Evolutionary conservation across 148 eudicot genomes (phyloP), one percentile per base, ranked within the genome.

Genomic region (Agrostemma githago): DNA sequence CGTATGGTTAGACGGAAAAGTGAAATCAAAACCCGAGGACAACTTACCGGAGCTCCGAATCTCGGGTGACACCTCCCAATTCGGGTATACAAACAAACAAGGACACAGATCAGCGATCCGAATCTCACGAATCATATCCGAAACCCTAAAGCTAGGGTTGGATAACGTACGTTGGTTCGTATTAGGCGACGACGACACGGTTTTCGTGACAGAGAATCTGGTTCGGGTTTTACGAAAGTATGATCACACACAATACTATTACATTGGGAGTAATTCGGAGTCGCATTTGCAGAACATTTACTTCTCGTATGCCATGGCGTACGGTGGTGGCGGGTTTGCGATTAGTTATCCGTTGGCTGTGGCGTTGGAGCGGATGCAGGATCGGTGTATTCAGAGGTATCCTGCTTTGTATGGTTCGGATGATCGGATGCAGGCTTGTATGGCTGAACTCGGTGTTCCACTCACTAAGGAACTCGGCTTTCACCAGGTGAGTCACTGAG

Each of bases 401-500:
- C 95, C 98, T 1, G 90, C 81, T 3, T 78, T 93, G 70, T 93
- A 89, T 72, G 98, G 97, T 2, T 88, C 92, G 2, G 98, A 93
- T 81, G 98, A 93, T 78, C 81, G 98, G 48, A 86, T 93, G 77
- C 98, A 93, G 69, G 98, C 98, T 80, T 93, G 98, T 80, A 93
- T 91, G 98, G 93, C 92, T 37, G 97, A 93, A 77, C 90, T 93
- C 63, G 98, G 98, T 39, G 93, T 91, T 38, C 98, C 98, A 37
- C 95, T 93, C 69, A 91, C 98, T 43, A 89, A 81, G 67, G 91
- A 93, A 83, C 87, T 85, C 67, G 98, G 97, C 3, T 93, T 93
- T 75, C 98, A 93, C 78, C 98, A 93, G 95, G 98, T 93, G 60
- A 12, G 34, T 26, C 34, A 26, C 34, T 26, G 34, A 39, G 15